Percentiles rank a stretch among this genome's conserved stretches.
Evolutionary conservation across 345 rosid species (phyloP).

Genomic region (Populus simonii): DNA sequence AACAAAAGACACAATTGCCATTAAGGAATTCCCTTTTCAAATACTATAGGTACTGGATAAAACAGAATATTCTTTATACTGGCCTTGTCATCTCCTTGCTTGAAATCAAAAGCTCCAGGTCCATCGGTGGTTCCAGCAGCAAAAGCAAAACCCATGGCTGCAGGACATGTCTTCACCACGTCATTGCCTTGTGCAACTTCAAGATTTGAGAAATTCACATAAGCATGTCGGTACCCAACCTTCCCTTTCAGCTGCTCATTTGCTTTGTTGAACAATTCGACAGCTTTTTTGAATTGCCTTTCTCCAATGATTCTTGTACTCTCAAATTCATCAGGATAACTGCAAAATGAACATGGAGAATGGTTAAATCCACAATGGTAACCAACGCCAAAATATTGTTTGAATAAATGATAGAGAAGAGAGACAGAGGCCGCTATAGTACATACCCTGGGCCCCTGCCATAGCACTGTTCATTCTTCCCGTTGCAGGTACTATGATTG

Average conservation of each 20-base stretch:
- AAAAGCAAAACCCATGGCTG: conserved; percentile 93
- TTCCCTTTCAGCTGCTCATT: conserved; percentile 73
- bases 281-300: conserved; percentile 72
- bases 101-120: conserved; percentile 97
- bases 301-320: conserved; percentile 88
- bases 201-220: conserved; percentile 79
- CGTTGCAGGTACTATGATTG: conserved; percentile 90
- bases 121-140: conserved; percentile 99
- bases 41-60: background rate
- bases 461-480: conserved; percentile 83
- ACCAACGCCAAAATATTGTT: background rate
- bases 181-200: conserved; percentile 51
- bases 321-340: conserved; percentile 93
- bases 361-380: background rate
- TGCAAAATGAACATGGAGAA: conserved; percentile 26
- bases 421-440: background rate
- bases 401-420: background rate
- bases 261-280: conserved; percentile 68
- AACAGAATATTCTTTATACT: conserved; percentile 4
- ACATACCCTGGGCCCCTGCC: conserved; percentile 97
- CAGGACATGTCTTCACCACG: conserved; percentile 80
- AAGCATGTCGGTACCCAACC: conserved; percentile 68
- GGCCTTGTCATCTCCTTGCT: conserved; percentile 88
- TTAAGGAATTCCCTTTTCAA: background rate
- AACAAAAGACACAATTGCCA: background rate